Evolutionary conservation across 768 basidiomycete species (phyloP).

Genomic region (Panus rudis): DNA sequence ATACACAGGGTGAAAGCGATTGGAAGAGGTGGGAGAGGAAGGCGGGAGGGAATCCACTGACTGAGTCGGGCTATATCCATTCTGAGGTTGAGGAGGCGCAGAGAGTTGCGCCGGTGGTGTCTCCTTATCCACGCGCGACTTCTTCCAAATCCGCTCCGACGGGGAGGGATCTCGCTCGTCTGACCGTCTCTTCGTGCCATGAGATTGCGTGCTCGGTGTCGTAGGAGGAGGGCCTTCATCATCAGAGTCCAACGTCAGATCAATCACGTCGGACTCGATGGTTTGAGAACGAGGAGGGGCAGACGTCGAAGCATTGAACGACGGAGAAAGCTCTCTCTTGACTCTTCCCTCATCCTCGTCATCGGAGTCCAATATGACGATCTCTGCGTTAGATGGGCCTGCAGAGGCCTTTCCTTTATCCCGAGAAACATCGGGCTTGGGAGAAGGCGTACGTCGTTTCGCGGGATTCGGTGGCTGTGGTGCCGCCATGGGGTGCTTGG

Average conservation of each 20-base stretch:
- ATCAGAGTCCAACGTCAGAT: slow-evolving; percentile 76
- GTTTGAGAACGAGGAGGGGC: slow-evolving; percentile 24
- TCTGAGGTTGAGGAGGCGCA: too few relatives aligned
- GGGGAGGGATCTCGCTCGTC: slow-evolving; percentile 46
- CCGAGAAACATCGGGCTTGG: slow-evolving; percentile 18
- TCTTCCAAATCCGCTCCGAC: slow-evolving; percentile 73
- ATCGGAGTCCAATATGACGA: slow-evolving; percentile 67
- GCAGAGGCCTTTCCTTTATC: slow-evolving; percentile 34
- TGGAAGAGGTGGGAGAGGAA: too few relatives aligned
- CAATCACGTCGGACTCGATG: slow-evolving; percentile 57
- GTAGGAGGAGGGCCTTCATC: slow-evolving; percentile 50
- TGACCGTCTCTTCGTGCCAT: slow-evolving; percentile 54
- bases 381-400: slow-evolving; percentile 45
- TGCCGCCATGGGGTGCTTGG: slow-evolving; percentile 31
- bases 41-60: too few relatives aligned
- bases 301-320: slow-evolving; percentile 22
- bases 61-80: too few relatives aligned
- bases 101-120: too few relatives aligned
- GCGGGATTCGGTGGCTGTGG: slow-evolving; percentile 19
- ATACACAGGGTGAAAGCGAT: too few relatives aligned
- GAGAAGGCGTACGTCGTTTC: slow-evolving; percentile 16
- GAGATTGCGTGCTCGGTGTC: slow-evolving; percentile 12
- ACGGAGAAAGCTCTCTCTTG: slow-evolving; percentile 68
- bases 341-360: slow-evolving; percentile 68
- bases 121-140: slow-evolving; percentile 34